Conservation (phyloP, 352 stramenopile genomes). For the Blastocystis sp. region DNA sequence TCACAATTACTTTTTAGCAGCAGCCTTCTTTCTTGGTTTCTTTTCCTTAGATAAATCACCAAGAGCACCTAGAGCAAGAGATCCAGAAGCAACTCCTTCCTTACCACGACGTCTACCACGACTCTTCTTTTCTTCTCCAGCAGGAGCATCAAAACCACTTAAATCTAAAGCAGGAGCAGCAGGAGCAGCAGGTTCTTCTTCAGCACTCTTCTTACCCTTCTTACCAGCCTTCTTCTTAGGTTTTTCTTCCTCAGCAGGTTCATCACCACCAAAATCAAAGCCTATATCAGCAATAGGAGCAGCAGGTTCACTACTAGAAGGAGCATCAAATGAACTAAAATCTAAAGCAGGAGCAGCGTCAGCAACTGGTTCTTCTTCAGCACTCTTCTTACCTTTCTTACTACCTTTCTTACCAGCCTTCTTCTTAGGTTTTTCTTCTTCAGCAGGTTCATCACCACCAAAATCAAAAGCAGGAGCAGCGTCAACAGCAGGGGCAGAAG, state of each 20-base stretch:
- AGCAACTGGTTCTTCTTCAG: background rate
- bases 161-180: no score
- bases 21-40: slow-evolving; percentile 26
- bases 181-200: no score
- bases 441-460: background rate
- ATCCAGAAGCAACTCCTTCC: background rate
- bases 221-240: slow-evolving; percentile 2
- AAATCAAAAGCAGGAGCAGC: background rate
- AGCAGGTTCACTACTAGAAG: no score
- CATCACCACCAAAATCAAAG: background rate
- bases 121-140: slow-evolving; percentile 12
- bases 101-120: slow-evolving; percentile 10
- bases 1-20: slow-evolving; percentile 7
- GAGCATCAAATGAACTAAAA: no score
- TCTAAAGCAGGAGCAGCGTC: background rate
- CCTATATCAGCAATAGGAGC: background rate
- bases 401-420: background rate
- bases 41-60: slow-evolving; percentile 5
- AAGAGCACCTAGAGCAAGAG: slow-evolving; percentile 10
- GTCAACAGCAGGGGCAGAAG: no score
- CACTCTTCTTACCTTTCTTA: background rate
- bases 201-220: slow-evolving; percentile 11
- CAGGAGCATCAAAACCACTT: no score
- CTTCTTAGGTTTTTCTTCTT: no score
- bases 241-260: background rate